A percentile compares a stretch with the other conserved stretches of the same genome.
These are phyloP conservation scores for Backusella psychrophila DNA, from an alignment of 192 early-diverging fungal genomes.

Conservation along the genomic window DNA sequence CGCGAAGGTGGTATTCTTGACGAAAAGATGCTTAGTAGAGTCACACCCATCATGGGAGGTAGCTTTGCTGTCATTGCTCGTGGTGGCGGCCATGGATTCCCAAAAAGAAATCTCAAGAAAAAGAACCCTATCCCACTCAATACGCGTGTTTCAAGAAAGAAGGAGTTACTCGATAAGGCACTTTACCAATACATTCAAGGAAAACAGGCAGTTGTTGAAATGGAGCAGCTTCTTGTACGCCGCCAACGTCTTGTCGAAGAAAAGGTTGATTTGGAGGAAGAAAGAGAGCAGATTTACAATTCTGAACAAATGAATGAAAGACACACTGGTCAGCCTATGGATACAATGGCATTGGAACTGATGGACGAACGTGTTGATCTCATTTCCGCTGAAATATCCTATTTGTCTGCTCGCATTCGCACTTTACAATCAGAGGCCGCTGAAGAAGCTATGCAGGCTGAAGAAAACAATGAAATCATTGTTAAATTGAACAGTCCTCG, in stretches of 20 bases:
- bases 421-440: constrained; percentile 53
- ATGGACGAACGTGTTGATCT: constrained; percentile 58
- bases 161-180: constrained; percentile 52
- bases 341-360: constrained; percentile 37
- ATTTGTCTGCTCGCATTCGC: constrained; percentile 50
- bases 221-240: constrained; percentile 49
- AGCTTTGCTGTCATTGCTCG: constrained; percentile 36
- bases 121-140: constrained; percentile 27
- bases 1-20: constrained; percentile 35
- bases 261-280: constrained; percentile 45
- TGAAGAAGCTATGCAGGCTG: constrained; percentile 16
- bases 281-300: constrained; percentile 44
- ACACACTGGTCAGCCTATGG: constrained; percentile 15
- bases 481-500: neutral
- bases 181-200: constrained; percentile 54
- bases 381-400: constrained; percentile 58
- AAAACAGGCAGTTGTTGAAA: constrained; percentile 44
- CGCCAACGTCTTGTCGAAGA: constrained; percentile 45
- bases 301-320: constrained; percentile 34
- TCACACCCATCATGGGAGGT: constrained; percentile 34
- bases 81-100: constrained; percentile 26
- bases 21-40: constrained; percentile 24
- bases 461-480: constrained; percentile 7
- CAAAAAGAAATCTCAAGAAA: constrained; percentile 21
- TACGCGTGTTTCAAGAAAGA: constrained; percentile 45